phyloP scores from a whole-genome alignment of 2,329 filamentous ascomycete genomes.

The Tothia fuscella region DNA sequence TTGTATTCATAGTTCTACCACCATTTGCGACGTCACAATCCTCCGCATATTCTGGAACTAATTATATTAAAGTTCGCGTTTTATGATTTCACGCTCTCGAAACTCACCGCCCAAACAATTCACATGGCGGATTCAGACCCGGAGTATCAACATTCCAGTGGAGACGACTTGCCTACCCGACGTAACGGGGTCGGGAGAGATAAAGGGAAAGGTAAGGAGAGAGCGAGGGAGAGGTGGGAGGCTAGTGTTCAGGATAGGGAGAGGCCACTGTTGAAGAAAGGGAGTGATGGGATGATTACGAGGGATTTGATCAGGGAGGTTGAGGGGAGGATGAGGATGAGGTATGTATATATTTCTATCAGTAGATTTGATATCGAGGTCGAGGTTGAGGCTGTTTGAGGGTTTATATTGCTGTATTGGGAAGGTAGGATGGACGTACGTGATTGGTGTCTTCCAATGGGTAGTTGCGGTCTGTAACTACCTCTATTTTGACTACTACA shows the following conservation, averaged over 20 bases:
- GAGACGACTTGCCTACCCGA: conserved; percentile 32
- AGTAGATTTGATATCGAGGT: too few relatives aligned
- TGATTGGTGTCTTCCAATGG: too few relatives aligned
- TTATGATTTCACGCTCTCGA: too few relatives aligned
- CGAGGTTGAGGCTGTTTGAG: too few relatives aligned
- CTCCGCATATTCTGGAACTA: too few relatives aligned
- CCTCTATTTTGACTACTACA: too few relatives aligned
- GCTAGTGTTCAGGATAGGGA: conserved; percentile 7
- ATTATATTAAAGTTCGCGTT: too few relatives aligned
- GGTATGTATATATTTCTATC: conserved; percentile 35
- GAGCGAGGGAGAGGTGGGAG: conserved; percentile 18
- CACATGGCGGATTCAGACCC: conserved; percentile 62
- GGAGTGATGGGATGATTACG: conserved; percentile 62
- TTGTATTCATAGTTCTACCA: too few relatives aligned
- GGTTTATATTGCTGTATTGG: too few relatives aligned
- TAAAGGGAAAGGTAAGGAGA: conserved; percentile 38
- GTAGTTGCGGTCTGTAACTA: too few relatives aligned
- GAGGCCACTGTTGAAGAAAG: conserved; percentile 48
- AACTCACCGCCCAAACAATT: conserved; percentile 1
- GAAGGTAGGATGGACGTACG: too few relatives aligned
- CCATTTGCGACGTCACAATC: too few relatives aligned
- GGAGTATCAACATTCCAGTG: conserved; percentile 56
- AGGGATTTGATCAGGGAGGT: conserved; percentile 59
- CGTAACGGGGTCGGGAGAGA: conserved; percentile 19
- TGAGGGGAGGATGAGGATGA: conserved; percentile 71